These are phyloP conservation scores for Triticum aestivum DNA, from an alignment of 176 grass and related monocot genomes.

Conservation along the genomic window DNA sequence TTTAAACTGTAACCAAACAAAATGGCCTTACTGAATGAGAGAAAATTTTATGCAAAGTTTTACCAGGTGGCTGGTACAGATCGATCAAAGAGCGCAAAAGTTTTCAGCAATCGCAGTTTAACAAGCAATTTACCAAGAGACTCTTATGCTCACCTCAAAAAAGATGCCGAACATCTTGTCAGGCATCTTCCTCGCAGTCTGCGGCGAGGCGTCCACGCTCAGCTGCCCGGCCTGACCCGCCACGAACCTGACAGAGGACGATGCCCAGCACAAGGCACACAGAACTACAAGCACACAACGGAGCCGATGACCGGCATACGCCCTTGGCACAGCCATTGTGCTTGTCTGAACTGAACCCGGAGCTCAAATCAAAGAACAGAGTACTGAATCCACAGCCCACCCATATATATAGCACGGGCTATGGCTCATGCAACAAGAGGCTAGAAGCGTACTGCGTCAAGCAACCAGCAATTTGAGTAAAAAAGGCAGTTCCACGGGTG, in stretches of 20 bases:
- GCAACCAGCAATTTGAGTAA: no score
- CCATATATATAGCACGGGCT: neutral
- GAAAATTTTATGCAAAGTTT: neutral
- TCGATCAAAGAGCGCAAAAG: neutral
- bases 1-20: neutral
- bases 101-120: neutral
- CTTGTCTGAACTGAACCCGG: neutral
- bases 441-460: neutral
- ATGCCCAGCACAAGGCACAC: slow-evolving; percentile 29
- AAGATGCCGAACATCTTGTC: slow-evolving; percentile 93
- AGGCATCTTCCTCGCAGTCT: slow-evolving; percentile 67
- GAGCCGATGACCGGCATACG: neutral
- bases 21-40: neutral
- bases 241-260: slow-evolving; percentile 3
- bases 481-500: neutral
- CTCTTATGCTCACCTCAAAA: slow-evolving; percentile 62
- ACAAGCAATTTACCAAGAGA: neutral
- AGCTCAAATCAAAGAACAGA: slow-evolving; percentile 8
- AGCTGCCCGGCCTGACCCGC: slow-evolving; percentile 47
- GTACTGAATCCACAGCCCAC: neutral
- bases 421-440: neutral
- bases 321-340: slow-evolving; percentile 29
- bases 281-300: neutral
- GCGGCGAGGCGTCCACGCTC: slow-evolving; percentile 53
- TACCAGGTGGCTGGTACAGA: neutral